Base-by-base conservation (phyloP, 2,329 filamentous ascomycete species). In the Coniochaeta hoffmannii region DNA sequence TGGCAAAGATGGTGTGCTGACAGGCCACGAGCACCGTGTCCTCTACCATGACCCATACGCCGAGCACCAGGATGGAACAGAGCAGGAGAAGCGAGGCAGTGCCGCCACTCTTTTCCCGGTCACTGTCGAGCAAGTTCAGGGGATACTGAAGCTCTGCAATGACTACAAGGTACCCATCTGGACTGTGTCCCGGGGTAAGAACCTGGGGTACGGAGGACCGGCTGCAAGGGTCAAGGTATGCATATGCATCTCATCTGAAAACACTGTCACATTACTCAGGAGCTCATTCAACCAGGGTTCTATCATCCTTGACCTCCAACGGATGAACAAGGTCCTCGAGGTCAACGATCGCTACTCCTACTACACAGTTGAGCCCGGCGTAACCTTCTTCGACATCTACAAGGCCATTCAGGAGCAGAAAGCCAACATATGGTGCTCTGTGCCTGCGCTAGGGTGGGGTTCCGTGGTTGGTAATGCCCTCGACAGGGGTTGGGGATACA, bases 401-500 rank as follows among this genome's bases (percentile, higher is more conserved):
- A 67, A 71, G 12, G 67, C 70, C 49, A 66, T 73, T n/a, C 59
- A 68, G 55, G 60, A 59, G 38, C 65, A 69, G 34, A 61, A 70
- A 11, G 65, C 73, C 22, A 63, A 69, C 15, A 63, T 77, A 34
- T 77, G 74, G 75, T 65, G 76, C 15, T 74, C 76, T 44, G 63
- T 67, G 1, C 71, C 71, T 5, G 71, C 72, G 59, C 64, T 76
- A 7, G 71, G 73, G 12, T 69, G 73, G n/a, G 74, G 74, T 10
- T 74, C 70, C 5, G 65, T 77, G 11, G 62, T 78, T n/a, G 75
- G 75, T 8, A 77, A 78, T 57, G 68, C 73, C 4, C 56, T 76
- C 8, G 75, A 78, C 30, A 64, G 74, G 30, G 75, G 75, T 1
- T 68, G 76, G 7, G 75, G 75, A 0, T 77, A 77, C 56, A 77